A percentile compares a stretch with the other conserved stretches of the same genome.
These are phyloP conservation scores for Blastobotrys peoriensis DNA, from an alignment of 805 yeast species.

Conservation along the genomic window DNA sequence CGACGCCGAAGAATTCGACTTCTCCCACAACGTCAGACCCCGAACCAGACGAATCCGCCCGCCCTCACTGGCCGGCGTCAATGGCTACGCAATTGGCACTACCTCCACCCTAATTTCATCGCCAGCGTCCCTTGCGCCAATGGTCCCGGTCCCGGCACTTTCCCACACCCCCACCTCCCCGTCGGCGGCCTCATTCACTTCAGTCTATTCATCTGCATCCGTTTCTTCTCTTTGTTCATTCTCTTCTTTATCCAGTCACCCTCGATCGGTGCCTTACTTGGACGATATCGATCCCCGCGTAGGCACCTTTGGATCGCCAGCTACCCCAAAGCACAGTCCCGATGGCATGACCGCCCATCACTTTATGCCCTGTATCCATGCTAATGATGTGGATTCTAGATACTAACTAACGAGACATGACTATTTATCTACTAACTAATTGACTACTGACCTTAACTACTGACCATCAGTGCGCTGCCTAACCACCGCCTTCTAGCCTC, in stretches of 20 bases:
- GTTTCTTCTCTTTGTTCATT: background rate
- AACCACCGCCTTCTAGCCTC: too few species aligned
- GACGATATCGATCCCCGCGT: background rate
- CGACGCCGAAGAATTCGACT: too few species aligned
- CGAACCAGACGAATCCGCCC: too few species aligned
- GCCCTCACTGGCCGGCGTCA: too few species aligned
- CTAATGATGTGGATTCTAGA: background rate
- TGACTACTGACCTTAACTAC: too few species aligned
- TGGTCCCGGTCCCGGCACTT: background rate
- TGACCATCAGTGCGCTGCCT: too few species aligned
- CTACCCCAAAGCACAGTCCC: background rate
- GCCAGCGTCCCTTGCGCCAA: background rate
- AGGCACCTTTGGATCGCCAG: background rate
- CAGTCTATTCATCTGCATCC: background rate
- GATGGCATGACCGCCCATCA: background rate
- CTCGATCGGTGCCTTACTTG: background rate
- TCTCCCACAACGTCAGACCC: too few species aligned
- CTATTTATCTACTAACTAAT: too few species aligned
- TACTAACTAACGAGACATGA: slow-evolving; percentile 2
- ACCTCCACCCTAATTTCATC: too few species aligned
- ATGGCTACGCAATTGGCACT: too few species aligned
- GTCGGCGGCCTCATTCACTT: background rate
- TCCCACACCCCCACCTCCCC: background rate
- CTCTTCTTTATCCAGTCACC: background rate
- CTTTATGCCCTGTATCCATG: background rate